Percentiles rank a stretch among this genome's conserved stretches.
Conservation (phyloP, 2,329 filamentous ascomycete species). For the Hymenoscyphus linearis region DNA sequence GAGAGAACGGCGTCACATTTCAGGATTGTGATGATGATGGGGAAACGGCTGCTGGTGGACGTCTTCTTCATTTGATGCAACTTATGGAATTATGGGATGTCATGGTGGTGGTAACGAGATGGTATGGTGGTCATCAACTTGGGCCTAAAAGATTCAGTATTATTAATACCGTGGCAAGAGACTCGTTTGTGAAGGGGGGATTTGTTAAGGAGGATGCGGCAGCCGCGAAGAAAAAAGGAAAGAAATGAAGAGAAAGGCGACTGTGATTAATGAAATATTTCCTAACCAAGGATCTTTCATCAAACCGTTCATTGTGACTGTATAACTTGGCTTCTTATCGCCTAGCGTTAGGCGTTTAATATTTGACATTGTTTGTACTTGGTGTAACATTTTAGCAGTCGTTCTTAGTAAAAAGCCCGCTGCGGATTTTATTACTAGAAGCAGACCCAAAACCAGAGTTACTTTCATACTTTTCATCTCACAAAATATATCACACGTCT, state of each 20-base stretch:
- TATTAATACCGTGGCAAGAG: constrained; percentile 81
- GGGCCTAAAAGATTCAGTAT: constrained; percentile 86
- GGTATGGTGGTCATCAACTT: constrained; percentile 89
- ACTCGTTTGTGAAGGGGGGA: constrained; percentile 74
- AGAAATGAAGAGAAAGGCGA: constrained; percentile 16
- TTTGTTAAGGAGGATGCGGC: constrained; percentile 52
- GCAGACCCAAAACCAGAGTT: no score
- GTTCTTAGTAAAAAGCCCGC: no score
- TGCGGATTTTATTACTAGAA: no score
- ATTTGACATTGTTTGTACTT: no score
- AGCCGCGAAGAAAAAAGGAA: constrained; percentile 37
- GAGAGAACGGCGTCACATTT: constrained; percentile 48
- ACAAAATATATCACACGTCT: no score
- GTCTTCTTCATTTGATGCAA: constrained; percentile 86
- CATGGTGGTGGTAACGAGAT: constrained; percentile 87
- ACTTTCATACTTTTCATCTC: no score
- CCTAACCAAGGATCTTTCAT: no score
- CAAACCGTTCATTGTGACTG: no score
- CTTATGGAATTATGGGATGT: constrained; percentile 91
- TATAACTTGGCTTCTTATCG: no score
- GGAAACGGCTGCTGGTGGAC: constrained; percentile 82
- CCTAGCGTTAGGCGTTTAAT: no score
- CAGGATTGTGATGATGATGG: constrained; percentile 97
- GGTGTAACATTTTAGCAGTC: no score
- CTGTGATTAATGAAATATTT: no score